Percentiles rank a stretch among this genome's conserved stretches.
Conservation (phyloP, 371 early-diverging fungal genomes). For the Mortierella sp. region DNA sequence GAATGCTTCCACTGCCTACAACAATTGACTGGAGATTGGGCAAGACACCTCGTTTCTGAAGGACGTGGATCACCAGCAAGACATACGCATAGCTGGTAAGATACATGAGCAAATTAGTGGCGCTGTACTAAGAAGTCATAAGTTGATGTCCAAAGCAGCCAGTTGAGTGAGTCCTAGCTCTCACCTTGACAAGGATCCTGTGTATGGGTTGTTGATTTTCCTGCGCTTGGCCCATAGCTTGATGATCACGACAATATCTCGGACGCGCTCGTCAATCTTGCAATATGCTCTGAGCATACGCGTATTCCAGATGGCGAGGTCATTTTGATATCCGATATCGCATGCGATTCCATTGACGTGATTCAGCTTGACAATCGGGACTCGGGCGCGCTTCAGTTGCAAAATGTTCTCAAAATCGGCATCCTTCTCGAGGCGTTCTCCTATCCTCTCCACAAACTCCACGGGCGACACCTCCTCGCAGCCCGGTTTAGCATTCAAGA, state of each 20-base stretch:
- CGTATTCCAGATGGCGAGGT: slow-evolving; percentile 81
- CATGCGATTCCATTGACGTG: slow-evolving; percentile 66
- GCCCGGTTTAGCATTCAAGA: slow-evolving; percentile 29
- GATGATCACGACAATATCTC: slow-evolving; percentile 74
- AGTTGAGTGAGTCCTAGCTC: background rate
- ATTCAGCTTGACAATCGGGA: slow-evolving; percentile 63
- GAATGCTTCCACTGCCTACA: slow-evolving; percentile 30
- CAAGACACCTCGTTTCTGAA: slow-evolving; percentile 57
- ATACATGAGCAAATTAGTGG: slow-evolving; percentile 3
- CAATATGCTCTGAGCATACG: slow-evolving; percentile 77
- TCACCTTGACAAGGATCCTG: slow-evolving; percentile 44
- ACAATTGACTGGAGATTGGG: slow-evolving; percentile 53
- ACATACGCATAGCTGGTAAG: slow-evolving; percentile 57
- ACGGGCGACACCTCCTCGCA: slow-evolving; percentile 43
- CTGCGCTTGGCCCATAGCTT: slow-evolving; percentile 86
- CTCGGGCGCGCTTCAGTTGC: slow-evolving; percentile 56
- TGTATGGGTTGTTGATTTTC: slow-evolving; percentile 71
- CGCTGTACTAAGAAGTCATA: no score
- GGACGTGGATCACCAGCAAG: slow-evolving; percentile 85
- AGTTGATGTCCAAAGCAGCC: no score
- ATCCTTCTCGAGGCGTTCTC: slow-evolving; percentile 38
- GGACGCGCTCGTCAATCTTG: slow-evolving; percentile 78
- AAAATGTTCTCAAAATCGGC: slow-evolving; percentile 45
- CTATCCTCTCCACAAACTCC: slow-evolving; percentile 56
- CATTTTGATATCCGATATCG: slow-evolving; percentile 86